These are phyloP conservation scores for Coemansia nantahalensis DNA, from an alignment of 192 early-diverging fungal genomes.

Conservation along the genomic window DNA sequence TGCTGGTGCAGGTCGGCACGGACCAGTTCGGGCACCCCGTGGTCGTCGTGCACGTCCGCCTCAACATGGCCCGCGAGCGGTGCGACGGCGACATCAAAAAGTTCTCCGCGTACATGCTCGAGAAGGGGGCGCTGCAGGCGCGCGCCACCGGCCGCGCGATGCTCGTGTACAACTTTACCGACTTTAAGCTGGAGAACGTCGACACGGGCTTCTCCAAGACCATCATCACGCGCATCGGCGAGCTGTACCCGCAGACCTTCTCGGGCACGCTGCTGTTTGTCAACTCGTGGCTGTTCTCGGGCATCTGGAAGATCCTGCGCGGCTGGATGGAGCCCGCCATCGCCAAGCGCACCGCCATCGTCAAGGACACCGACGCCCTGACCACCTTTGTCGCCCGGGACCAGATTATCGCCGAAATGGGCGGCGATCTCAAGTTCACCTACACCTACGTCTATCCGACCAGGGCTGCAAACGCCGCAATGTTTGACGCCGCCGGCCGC, in stretches of 20 bases:
- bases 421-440: constrained; percentile 56
- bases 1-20: constrained; percentile 40
- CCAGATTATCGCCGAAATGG: constrained; percentile 59
- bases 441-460: constrained; percentile 56
- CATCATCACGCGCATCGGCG: constrained; percentile 69
- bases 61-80: constrained; percentile 25
- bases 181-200: constrained; percentile 68
- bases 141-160: constrained; percentile 49
- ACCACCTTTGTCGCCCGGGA: constrained; percentile 57
- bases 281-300: constrained; percentile 86
- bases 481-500: constrained; percentile 54
- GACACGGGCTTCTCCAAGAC: constrained; percentile 74
- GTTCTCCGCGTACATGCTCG: constrained; percentile 22
- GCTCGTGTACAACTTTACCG: constrained; percentile 73
- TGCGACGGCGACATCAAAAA: constrained; percentile 16
- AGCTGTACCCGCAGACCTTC: constrained; percentile 82
- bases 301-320: constrained; percentile 75
- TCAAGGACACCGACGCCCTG: constrained; percentile 62
- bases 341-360: constrained; percentile 73
- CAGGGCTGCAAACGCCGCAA: constrained; percentile 51
- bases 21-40: constrained; percentile 57
- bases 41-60: constrained; percentile 14
- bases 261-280: constrained; percentile 69
- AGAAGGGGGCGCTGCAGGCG: constrained; percentile 20
- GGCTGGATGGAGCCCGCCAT: constrained; percentile 82